These are phyloP conservation scores for Magnusiomyces sp. DNA, from an alignment of 1,139 yeast species.

Conservation along the genomic window DNA sequence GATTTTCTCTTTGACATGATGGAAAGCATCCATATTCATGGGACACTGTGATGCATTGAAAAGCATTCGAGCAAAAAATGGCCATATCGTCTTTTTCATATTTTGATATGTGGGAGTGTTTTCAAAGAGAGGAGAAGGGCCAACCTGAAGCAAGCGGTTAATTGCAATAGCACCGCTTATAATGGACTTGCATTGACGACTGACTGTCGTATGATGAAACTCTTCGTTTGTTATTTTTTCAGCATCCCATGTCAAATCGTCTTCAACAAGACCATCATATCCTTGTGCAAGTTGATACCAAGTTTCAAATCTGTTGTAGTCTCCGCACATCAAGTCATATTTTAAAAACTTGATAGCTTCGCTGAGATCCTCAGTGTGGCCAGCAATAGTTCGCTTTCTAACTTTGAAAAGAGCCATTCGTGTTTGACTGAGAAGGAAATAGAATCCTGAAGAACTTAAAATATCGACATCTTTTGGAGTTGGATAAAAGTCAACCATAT, in stretches of 20 bases:
- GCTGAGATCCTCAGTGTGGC: slow-evolving; percentile 73
- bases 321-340: slow-evolving; percentile 58
- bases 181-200: slow-evolving; percentile 59
- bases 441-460: slow-evolving; percentile 51
- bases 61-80: slow-evolving; percentile 50
- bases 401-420: slow-evolving; percentile 57
- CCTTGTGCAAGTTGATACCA: slow-evolving; percentile 85
- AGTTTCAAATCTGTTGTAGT: slow-evolving; percentile 58
- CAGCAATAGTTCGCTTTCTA: slow-evolving; percentile 65
- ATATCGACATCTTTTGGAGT: slow-evolving; percentile 31
- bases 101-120: slow-evolving; percentile 28
- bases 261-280: slow-evolving; percentile 72
- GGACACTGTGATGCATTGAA: slow-evolving; percentile 54
- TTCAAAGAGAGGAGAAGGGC: slow-evolving; percentile 15
- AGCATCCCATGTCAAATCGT: slow-evolving; percentile 83
- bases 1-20: slow-evolving; percentile 20
- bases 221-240: slow-evolving; percentile 66
- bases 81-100: slow-evolving; percentile 44
- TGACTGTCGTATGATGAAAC: slow-evolving; percentile 53
- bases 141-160: slow-evolving; percentile 34
- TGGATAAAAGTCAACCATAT: slow-evolving; percentile 35
- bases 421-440: slow-evolving; percentile 62
- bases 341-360: slow-evolving; percentile 58
- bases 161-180: slow-evolving; percentile 72
- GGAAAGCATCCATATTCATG: slow-evolving; percentile 42